Conservation (phyloP, 108 stramenopile species). For the Cylindrotheca closterium region DNA sequence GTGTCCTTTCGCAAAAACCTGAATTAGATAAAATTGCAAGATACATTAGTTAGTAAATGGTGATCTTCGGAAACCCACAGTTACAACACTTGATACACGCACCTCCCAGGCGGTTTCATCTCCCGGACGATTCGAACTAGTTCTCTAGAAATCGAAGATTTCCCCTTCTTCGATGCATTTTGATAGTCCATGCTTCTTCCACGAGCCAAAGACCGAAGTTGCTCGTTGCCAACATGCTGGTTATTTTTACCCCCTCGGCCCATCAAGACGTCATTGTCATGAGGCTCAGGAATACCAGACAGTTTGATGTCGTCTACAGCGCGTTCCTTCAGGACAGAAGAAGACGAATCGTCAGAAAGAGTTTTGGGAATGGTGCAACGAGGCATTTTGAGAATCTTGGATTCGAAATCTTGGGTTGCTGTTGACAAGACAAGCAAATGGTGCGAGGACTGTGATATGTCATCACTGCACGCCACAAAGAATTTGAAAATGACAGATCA, state of each 20-base stretch:
- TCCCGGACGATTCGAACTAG: constrained; percentile 44
- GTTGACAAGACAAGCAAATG: too few species aligned
- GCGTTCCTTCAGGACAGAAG: background rate
- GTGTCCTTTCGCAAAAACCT: constrained; percentile 58
- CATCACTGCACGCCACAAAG: too few species aligned
- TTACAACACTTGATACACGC: constrained; percentile 1
- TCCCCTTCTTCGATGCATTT: constrained; percentile 49
- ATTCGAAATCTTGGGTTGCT: too few species aligned
- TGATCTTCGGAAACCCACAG: too few species aligned
- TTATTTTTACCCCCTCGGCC: constrained; percentile 75
- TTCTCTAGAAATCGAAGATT: constrained; percentile 50
- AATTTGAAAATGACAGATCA: background rate
- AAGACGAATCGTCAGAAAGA: background rate
- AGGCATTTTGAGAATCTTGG: background rate
- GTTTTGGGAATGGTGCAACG: background rate
- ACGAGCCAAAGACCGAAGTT: constrained; percentile 54
- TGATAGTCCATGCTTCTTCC: constrained; percentile 30
- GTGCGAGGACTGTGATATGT: too few species aligned
- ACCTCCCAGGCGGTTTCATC: constrained; percentile 56
- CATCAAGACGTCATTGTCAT: constrained; percentile 59
- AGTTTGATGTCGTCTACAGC: background rate
- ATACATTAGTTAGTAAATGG: too few species aligned
- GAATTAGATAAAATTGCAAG: background rate
- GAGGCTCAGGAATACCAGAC: constrained; percentile 15
- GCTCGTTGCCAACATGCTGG: constrained; percentile 66